Percentiles rank a stretch among this genome's conserved stretches.
phyloP scores from a whole-genome alignment of 148 eudicot genomes.

The Vaccinium corymbosum region DNA sequence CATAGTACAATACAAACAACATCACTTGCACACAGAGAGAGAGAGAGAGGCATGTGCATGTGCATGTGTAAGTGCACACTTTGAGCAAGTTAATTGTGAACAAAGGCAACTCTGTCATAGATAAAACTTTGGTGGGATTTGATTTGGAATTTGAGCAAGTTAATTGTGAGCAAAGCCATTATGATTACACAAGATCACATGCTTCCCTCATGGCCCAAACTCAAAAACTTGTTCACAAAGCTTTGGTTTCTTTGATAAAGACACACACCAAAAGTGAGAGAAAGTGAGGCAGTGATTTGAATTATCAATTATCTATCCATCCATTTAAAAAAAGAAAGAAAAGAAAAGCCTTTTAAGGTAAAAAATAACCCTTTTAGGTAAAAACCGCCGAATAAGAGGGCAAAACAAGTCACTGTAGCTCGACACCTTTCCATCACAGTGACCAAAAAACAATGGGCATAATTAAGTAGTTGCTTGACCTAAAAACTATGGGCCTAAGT shows the following conservation, averaged over 20 bases:
- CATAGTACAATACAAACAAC: constrained; percentile 17
- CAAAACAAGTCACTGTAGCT: too few relatives aligned
- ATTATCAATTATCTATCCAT: not conserved
- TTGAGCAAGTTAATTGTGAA: constrained; percentile 25
- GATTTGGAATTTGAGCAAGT: constrained; percentile 15
- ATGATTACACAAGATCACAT: constrained; percentile 39
- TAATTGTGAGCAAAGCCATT: constrained; percentile 15
- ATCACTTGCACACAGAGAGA: constrained; percentile 20
- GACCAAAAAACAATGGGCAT: not conserved
- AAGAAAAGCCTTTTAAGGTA: not conserved
- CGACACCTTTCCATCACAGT: not conserved
- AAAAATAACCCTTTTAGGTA: too few relatives aligned
- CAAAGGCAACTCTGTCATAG: constrained; percentile 26
- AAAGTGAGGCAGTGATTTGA: not conserved
- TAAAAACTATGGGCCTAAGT: not conserved
- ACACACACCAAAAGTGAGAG: constrained; percentile 11
- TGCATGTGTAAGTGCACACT: constrained; percentile 30
- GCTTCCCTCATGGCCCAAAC: constrained; percentile 33
- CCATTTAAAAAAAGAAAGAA: not conserved
- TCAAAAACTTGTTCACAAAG: constrained; percentile 31
- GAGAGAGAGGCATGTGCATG: constrained; percentile 5
- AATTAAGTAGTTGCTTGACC: not conserved
- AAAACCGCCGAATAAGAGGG: too few relatives aligned
- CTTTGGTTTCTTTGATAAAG: constrained; percentile 13
- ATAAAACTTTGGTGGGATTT: constrained; percentile 1